These are phyloP conservation scores for Blastobotrys buckinghamii DNA, from an alignment of 1,139 yeast genomes.

Conservation along the genomic window DNA sequence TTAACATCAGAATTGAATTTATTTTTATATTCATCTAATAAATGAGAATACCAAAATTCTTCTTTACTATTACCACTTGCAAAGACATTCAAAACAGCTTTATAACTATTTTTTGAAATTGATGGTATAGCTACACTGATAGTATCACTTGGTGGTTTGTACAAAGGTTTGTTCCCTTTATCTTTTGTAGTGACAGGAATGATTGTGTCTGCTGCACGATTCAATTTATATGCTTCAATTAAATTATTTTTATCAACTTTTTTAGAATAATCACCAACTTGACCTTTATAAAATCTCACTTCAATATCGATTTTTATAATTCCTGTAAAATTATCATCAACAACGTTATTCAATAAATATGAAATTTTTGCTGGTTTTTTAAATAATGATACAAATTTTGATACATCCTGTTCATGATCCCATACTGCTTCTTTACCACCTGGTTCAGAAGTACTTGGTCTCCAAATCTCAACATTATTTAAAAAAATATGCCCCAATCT, in stretches of 20 bases:
- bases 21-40: conserved; percentile 43
- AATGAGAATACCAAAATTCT: conserved; percentile 78
- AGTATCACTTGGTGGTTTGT: conserved; percentile 25
- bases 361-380: conserved; percentile 37
- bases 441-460: conserved; percentile 84
- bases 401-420: conserved; percentile 55
- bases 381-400: conserved; percentile 52
- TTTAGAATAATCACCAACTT: background rate
- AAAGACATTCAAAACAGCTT: conserved; percentile 52
- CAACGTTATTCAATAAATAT: conserved; percentile 61
- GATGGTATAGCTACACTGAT: conserved; percentile 29
- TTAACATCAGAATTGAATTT: conserved; percentile 31
- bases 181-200: conserved; percentile 2
- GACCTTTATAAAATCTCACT: conserved; percentile 45
- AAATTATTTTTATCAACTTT: background rate
- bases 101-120: conserved; percentile 52
- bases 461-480: conserved; percentile 67
- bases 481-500: conserved; percentile 66
- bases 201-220: conserved; percentile 2
- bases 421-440: conserved; percentile 42
- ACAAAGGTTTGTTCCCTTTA: background rate
- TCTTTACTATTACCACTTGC: conserved; percentile 75
- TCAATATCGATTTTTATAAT: conserved; percentile 49
- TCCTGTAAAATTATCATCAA: conserved; percentile 55
- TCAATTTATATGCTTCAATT: background rate